Conservation (phyloP, 345 rosid genomes). For the Camelina neglecta region DNA sequence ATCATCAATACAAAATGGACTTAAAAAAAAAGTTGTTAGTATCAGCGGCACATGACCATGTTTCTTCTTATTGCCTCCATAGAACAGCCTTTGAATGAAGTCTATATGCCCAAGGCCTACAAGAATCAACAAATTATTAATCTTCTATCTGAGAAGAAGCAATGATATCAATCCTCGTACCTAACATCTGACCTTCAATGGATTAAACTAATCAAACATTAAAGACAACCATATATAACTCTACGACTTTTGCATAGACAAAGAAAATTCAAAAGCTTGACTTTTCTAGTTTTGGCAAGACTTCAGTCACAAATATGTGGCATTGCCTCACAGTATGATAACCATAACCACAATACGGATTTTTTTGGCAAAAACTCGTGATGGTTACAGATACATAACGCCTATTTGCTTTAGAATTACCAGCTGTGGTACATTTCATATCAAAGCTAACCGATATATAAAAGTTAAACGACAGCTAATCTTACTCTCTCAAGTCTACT, state of each 20-base stretch:
- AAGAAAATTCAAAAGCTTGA: conserved; percentile 33
- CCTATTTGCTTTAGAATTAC: conserved; percentile 14
- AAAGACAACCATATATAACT: conserved; percentile 28
- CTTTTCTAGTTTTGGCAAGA: conserved; percentile 36
- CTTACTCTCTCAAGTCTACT: not conserved
- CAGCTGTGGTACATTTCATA: conserved; percentile 1
- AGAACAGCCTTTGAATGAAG: conserved; percentile 8
- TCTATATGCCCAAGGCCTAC: conserved; percentile 23
- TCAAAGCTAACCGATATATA: conserved; percentile 3
- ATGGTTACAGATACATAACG: conserved; percentile 12
- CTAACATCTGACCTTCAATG: conserved; percentile 40
- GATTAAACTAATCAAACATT: conserved; percentile 40
- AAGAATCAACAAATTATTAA: conserved; percentile 16
- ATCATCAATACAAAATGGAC: conserved; percentile 11
- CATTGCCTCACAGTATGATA: conserved; percentile 20
- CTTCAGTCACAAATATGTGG: conserved; percentile 32
- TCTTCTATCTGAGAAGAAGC: conserved; percentile 17
- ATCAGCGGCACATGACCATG: conserved; percentile 8
- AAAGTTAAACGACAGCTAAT: conserved; percentile 4
- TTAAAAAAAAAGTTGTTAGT: not conserved
- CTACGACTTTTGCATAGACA: conserved; percentile 38
- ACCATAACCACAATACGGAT: not conserved
- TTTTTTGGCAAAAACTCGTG: conserved; percentile 10
- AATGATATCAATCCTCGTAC: conserved; percentile 45
- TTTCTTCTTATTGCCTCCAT: conserved; percentile 15